Conservation (phyloP, 2,329 filamentous ascomycete genomes). For the Penicillium sp. region DNA sequence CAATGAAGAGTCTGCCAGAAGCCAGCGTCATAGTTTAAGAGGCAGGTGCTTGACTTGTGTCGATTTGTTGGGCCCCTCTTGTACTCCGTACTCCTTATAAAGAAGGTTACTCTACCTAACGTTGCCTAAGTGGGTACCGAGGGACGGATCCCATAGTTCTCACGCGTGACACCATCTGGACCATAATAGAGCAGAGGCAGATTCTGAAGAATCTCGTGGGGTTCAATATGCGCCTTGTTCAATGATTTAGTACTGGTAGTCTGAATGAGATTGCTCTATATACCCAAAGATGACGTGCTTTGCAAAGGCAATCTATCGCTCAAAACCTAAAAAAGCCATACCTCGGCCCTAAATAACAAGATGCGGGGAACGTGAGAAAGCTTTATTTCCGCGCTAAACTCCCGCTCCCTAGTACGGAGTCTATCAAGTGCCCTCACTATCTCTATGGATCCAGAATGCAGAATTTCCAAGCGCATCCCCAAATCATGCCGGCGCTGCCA, state of each 20-base stretch:
- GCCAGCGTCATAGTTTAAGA: background rate
- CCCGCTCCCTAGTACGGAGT: background rate
- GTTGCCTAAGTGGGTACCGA: background rate
- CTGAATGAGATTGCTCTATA: too few relatives aligned
- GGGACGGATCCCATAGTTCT: background rate
- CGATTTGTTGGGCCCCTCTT: background rate
- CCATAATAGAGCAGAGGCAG: background rate
- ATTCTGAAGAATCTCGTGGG: too few relatives aligned
- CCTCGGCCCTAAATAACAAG: background rate
- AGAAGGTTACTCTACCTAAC: too few relatives aligned
- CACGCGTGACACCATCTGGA: background rate
- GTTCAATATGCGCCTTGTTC: too few relatives aligned
- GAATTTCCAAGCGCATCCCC: slow-evolving; percentile 26
- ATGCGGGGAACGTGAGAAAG: background rate
- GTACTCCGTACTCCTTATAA: background rate
- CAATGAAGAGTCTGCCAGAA: background rate
- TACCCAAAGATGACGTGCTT: background rate
- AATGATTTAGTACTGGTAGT: too few relatives aligned
- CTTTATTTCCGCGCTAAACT: background rate
- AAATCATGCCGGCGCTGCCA: slow-evolving; percentile 29
- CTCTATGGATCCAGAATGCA: slow-evolving; percentile 8
- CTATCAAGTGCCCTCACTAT: background rate
- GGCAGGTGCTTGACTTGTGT: background rate
- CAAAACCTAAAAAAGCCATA: background rate
- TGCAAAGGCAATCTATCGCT: background rate